phyloP scores from a whole-genome alignment of 2,329 filamentous ascomycete species.

The Bipolaris bicolor region DNA sequence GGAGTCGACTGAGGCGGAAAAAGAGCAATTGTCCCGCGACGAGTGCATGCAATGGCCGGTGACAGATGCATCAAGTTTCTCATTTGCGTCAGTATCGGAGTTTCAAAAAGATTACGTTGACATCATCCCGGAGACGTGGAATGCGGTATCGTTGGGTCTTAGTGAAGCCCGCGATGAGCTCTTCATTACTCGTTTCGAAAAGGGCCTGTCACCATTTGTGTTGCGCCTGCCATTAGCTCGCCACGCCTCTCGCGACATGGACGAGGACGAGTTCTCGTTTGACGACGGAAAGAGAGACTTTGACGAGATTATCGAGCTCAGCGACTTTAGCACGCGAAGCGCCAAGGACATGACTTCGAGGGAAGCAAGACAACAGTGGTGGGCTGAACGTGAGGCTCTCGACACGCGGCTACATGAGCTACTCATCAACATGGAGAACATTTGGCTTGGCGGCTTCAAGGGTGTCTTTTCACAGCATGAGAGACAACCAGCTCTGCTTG shows the following conservation, averaged over 20 bases:
- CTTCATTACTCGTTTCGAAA: conserved; percentile 83
- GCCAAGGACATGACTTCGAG: conserved; percentile 73
- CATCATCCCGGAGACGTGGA: conserved; percentile 83
- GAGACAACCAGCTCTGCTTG: conserved; percentile 67
- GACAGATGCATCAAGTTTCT: conserved; percentile 37
- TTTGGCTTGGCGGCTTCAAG: conserved; percentile 94
- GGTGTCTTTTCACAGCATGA: conserved; percentile 85
- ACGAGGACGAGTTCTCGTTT: conserved; percentile 83
- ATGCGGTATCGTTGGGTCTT: conserved; percentile 81
- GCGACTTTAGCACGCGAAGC: conserved; percentile 83
- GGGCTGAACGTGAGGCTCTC: conserved; percentile 80
- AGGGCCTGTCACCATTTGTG: conserved; percentile 79
- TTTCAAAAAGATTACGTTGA: conserved; percentile 86
- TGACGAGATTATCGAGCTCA: conserved; percentile 77
- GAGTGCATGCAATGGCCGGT: conserved; percentile 50
- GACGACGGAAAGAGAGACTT: conserved; percentile 80
- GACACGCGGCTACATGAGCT: conserved; percentile 79
- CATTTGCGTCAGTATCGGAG: conserved; percentile 50
- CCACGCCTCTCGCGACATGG: conserved; percentile 79
- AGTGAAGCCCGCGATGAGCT: conserved; percentile 84
- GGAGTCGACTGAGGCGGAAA: conserved; percentile 59
- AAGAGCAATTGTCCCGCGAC: conserved; percentile 47
- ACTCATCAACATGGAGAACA: conserved; percentile 82
- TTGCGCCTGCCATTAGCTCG: conserved; percentile 84
- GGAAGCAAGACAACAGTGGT: conserved; percentile 83